Conservation (phyloP, 2,329 filamentous ascomycete genomes). For the Nectriaceae sp. region DNA sequence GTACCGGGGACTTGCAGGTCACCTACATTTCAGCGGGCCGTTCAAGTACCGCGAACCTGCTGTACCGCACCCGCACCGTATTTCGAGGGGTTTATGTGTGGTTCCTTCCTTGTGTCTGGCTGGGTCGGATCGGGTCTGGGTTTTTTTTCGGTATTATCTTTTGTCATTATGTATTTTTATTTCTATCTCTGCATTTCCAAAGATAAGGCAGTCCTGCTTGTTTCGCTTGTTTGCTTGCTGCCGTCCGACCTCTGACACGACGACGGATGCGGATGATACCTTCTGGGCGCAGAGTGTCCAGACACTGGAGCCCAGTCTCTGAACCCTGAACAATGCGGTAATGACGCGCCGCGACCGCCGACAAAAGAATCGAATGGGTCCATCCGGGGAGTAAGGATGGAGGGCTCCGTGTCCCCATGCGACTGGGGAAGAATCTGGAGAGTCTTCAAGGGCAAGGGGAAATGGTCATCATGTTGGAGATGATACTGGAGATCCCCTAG, state of each 20-base stretch:
- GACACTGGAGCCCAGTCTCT: neutral
- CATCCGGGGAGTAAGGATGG: constrained; percentile 1
- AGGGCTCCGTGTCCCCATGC: constrained; percentile 2
- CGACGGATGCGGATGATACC: neutral
- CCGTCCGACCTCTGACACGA: constrained; percentile 11
- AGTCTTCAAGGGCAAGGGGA: constrained; percentile 10
- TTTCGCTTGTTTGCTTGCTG: constrained; percentile 14
- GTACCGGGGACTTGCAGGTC: constrained; percentile 17
- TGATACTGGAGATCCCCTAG: neutral
- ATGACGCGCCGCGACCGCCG: constrained; percentile 9
- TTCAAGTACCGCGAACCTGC: neutral
- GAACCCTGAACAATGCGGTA: constrained; percentile 5
- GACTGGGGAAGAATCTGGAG: constrained; percentile 22
- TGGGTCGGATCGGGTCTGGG: constrained; percentile 1
- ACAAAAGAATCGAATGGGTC: constrained; percentile 10
- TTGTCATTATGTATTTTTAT: constrained; percentile 44
- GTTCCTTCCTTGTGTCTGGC: constrained; percentile 19
- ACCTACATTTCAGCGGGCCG: neutral
- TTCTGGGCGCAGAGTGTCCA: neutral
- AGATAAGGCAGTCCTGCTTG: constrained; percentile 32
- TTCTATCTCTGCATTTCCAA: constrained; percentile 28
- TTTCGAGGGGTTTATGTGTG: constrained; percentile 15
- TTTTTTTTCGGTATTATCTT: constrained; percentile 29
- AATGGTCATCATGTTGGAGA: neutral
- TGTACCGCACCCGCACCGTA: neutral